phyloP scores from a whole-genome alignment of 2,329 filamentous ascomycete species.

The Fusarium sp. region DNA sequence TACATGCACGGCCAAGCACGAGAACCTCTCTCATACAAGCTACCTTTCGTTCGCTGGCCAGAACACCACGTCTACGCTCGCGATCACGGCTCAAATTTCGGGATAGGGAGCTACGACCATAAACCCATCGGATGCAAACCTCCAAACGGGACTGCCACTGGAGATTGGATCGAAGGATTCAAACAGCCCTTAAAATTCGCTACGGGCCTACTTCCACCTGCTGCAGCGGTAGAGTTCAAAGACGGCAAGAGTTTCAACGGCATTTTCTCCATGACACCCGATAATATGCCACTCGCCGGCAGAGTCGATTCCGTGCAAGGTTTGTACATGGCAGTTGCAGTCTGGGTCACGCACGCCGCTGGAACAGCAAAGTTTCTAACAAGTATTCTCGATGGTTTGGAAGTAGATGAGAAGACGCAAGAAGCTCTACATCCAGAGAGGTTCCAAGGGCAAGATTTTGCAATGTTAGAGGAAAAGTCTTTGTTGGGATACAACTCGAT shows the following conservation, averaged over 20 bases:
- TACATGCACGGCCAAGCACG: conserved; percentile 34
- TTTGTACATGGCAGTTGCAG: conserved; percentile 36
- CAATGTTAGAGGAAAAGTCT: conserved; percentile 33
- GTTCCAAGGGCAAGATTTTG: conserved; percentile 31
- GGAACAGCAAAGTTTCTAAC: conserved; percentile 38
- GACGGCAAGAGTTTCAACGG: conserved; percentile 38
- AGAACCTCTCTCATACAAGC: neutral
- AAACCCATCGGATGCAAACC: conserved; percentile 27
- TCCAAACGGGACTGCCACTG: conserved; percentile 25
- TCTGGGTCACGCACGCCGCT: conserved; percentile 46
- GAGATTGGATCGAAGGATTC: conserved; percentile 37
- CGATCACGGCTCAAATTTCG: conserved; percentile 42
- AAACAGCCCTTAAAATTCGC: conserved; percentile 33
- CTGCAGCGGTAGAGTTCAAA: conserved; percentile 21
- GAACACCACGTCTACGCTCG: conserved; percentile 45
- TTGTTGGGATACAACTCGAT: conserved; percentile 44
- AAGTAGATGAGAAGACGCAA: conserved; percentile 18
- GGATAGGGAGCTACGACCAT: conserved; percentile 46
- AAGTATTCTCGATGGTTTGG: conserved; percentile 20
- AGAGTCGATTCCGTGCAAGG: conserved; percentile 14
- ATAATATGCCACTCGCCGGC: conserved; percentile 47
- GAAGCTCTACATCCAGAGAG: conserved; percentile 40
- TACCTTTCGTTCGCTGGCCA: conserved; percentile 42
- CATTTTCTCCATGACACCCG: conserved; percentile 48
- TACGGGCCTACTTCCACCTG: conserved; percentile 22